A percentile compares a stretch with the other conserved stretches of the same genome.
These are phyloP conservation scores for Thelephora ganbajun DNA, from an alignment of 768 basidiomycete genomes.

Conservation along the genomic window DNA sequence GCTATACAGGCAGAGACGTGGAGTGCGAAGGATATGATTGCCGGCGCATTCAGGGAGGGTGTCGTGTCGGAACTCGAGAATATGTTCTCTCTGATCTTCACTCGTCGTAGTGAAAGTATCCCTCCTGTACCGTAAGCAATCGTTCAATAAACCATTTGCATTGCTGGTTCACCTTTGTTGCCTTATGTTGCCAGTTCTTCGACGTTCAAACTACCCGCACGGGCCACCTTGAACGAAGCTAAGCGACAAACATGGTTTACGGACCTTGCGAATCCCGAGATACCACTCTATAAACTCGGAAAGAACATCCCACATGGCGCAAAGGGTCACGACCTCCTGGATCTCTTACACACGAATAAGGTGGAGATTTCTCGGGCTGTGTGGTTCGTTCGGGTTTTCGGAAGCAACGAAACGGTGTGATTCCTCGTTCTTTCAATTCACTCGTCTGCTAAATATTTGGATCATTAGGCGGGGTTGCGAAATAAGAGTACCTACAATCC, in stretches of 20 bases:
- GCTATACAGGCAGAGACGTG: constrained; percentile 43
- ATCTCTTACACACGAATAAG: constrained; percentile 60
- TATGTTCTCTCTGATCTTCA: constrained; percentile 65
- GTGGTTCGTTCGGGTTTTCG: constrained; percentile 80
- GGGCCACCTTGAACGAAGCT: constrained; percentile 68
- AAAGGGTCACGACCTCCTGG: constrained; percentile 74
- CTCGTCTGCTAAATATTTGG: not conserved
- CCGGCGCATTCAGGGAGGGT: constrained; percentile 32
- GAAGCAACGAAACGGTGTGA: constrained; percentile 72
- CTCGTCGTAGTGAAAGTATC: constrained; percentile 40
- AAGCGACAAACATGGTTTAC: constrained; percentile 76
- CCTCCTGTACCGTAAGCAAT: constrained; percentile 49
- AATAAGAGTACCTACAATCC: constrained; percentile 75
- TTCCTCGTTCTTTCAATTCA: constrained; percentile 2
- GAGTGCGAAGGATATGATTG: constrained; percentile 40
- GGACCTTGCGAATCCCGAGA: constrained; percentile 67
- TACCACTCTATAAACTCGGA: constrained; percentile 69
- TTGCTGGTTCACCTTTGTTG: not conserved
- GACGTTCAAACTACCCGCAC: constrained; percentile 67
- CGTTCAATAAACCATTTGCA: not conserved
- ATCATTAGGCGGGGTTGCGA: constrained; percentile 47
- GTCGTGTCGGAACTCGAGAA: constrained; percentile 51
- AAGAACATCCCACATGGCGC: constrained; percentile 81
- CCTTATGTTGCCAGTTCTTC: constrained; percentile 28
- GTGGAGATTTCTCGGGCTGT: constrained; percentile 73